Conservation (phyloP, 257 asterid species). For the Osmanthus fragrans region DNA sequence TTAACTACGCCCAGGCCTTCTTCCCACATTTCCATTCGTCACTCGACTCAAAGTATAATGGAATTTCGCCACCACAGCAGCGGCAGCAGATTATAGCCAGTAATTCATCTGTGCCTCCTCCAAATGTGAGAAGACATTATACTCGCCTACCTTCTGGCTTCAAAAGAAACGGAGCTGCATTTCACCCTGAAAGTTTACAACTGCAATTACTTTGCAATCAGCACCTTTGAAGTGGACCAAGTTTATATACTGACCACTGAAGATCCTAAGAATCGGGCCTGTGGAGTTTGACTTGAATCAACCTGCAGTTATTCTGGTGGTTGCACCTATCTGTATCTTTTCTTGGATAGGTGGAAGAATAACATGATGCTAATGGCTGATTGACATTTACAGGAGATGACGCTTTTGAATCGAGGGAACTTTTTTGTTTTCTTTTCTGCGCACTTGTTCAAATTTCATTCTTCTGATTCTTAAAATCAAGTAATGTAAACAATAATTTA, state of each 20-base stretch:
- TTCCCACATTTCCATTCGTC: slow-evolving; percentile 51
- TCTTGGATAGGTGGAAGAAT: neutral
- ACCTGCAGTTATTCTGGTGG: neutral
- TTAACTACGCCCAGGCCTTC: slow-evolving; percentile 44
- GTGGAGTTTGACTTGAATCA: too few species aligned
- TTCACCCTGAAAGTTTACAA: slow-evolving; percentile 32
- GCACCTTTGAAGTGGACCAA: slow-evolving; percentile 33
- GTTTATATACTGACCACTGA: neutral
- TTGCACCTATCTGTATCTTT: neutral
- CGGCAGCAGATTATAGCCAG: slow-evolving; percentile 36
- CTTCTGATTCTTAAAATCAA: neutral
- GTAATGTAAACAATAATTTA: neutral
- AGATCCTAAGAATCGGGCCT: neutral
- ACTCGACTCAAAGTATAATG: slow-evolving; percentile 42
- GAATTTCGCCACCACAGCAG: slow-evolving; percentile 30
- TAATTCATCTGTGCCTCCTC: slow-evolving; percentile 22
- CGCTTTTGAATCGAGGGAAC: neutral
- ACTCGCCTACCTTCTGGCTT: slow-evolving; percentile 39
- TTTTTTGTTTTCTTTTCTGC: neutral
- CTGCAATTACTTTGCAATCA: slow-evolving; percentile 45
- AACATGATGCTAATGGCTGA: neutral
- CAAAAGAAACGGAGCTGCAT: slow-evolving; percentile 38
- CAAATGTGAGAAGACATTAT: slow-evolving; percentile 38
- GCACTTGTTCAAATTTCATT: neutral
- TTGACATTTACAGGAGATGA: neutral